Conservation (phyloP, 192 early-diverging fungal genomes). For the Obelidium mucronatum region DNA sequence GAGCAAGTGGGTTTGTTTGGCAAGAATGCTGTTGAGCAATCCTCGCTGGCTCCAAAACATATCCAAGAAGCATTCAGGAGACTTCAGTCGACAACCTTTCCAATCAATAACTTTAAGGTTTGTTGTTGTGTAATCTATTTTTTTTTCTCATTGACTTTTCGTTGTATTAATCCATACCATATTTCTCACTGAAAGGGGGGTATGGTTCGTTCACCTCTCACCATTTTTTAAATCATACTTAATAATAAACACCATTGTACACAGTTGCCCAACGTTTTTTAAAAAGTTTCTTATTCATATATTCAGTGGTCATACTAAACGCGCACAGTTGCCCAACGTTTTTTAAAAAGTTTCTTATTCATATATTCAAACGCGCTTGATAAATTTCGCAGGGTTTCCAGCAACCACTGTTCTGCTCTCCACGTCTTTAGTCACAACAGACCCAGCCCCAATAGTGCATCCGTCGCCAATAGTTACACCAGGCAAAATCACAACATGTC, state of each 20-base stretch:
- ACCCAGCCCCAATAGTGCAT: constrained; percentile 71
- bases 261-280: no score
- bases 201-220: constrained; percentile 25
- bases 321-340: neutral
- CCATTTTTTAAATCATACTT: constrained; percentile 9
- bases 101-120: constrained; percentile 49
- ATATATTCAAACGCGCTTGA: constrained; percentile 56
- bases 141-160: neutral
- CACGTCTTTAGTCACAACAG: constrained; percentile 91
- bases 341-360: constrained; percentile 17
- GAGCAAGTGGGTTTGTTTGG: constrained; percentile 73
- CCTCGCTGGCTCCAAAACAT: constrained; percentile 83
- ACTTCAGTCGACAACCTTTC: constrained; percentile 65
- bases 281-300: no score
- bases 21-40: constrained; percentile 77
- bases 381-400: constrained; percentile 86
- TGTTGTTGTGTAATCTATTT: neutral
- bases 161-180: constrained; percentile 7
- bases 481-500: constrained; percentile 76
- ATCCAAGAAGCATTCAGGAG: constrained; percentile 94
- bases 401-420: constrained; percentile 77
- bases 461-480: constrained; percentile 91
- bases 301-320: no score
- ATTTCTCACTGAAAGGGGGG: neutral
- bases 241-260: no score